Conservation (phyloP, 805 yeast genomes). For the Saccharomycopsis schoenii region DNA sequence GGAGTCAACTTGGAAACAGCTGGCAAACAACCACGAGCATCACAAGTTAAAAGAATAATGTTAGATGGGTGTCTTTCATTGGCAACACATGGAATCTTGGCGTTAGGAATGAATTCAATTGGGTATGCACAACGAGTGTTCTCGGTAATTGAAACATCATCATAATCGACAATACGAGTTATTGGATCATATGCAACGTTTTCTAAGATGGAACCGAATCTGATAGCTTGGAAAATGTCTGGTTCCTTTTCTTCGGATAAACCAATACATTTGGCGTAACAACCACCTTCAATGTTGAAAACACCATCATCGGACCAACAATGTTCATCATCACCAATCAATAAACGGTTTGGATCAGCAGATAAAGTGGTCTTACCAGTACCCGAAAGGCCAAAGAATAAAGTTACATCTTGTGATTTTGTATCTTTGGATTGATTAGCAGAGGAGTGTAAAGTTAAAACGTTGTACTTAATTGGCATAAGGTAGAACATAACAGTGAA, state of each 20-base stretch:
- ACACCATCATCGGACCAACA: constrained; percentile 99
- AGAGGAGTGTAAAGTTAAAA: constrained; percentile 89
- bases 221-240: constrained; percentile 90
- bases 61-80: constrained; percentile 77
- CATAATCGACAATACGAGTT: constrained; percentile 79
- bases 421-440: constrained; percentile 74
- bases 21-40: constrained; percentile 95
- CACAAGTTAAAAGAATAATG: constrained; percentile 89
- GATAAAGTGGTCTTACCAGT: constrained; percentile 97
- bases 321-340: constrained; percentile 98
- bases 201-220: constrained; percentile 90
- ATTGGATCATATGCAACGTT: constrained; percentile 78
- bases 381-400: constrained; percentile 95
- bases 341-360: constrained; percentile 87
- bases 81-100: constrained; percentile 90
- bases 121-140: constrained; percentile 99
- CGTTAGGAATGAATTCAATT: constrained; percentile 91
- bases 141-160: constrained; percentile 76
- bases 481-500: constrained; percentile 98
- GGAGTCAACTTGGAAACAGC: constrained; percentile 91
- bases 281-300: constrained; percentile 98
- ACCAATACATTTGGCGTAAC: constrained; percentile 96
- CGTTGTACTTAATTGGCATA: constrained; percentile 90
- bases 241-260: constrained; percentile 90
- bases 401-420: constrained; percentile 69